Evolutionary conservation across 2,329 filamentous ascomycete genomes (phyloP).

Genomic region (Nigrospora oryzae): DNA sequence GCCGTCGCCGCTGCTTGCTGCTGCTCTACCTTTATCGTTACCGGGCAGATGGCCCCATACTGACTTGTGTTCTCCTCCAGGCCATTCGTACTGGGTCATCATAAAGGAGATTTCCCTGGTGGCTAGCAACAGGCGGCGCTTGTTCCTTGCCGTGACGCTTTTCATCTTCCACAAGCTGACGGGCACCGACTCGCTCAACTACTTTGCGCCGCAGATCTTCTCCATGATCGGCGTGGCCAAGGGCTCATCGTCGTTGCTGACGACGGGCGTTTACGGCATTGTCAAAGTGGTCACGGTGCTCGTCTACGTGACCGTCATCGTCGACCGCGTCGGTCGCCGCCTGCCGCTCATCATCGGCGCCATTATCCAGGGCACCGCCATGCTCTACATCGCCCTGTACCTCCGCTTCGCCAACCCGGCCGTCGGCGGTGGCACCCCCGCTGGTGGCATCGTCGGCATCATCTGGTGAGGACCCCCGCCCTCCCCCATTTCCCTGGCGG

Average conservation of each 20-base stretch:
- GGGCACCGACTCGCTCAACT: slow-evolving; percentile 29
- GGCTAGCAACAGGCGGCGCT: slow-evolving; percentile 21
- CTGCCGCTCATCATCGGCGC: slow-evolving; percentile 20
- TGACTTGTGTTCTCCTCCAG: slow-evolving; percentile 1
- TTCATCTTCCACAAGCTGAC: slow-evolving; percentile 33
- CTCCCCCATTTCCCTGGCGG: too few species aligned
- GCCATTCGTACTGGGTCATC: slow-evolving; percentile 21
- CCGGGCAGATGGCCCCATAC: neutral
- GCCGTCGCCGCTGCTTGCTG: too few species aligned
- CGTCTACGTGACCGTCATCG: slow-evolving; percentile 21
- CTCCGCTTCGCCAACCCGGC: slow-evolving; percentile 23
- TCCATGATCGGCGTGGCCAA: slow-evolving; percentile 25
- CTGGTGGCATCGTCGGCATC: slow-evolving; percentile 30
- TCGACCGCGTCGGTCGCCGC: slow-evolving; percentile 22
- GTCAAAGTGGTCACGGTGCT: slow-evolving; percentile 22
- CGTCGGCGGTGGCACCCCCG: slow-evolving; percentile 20
- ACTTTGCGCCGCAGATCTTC: slow-evolving; percentile 30
- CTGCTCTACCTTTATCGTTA: too few species aligned
- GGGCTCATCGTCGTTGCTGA: slow-evolving; percentile 21
- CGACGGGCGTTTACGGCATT: slow-evolving; percentile 26
- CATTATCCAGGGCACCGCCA: slow-evolving; percentile 17
- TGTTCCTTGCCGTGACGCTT: slow-evolving; percentile 24
- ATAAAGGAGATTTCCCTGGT: slow-evolving; percentile 21
- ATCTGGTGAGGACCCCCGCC: slow-evolving; percentile 12
- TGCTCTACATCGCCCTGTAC: slow-evolving; percentile 23